Base-by-base conservation (phyloP, 2,329 filamentous ascomycete species). In the Beauveria sp. region DNA sequence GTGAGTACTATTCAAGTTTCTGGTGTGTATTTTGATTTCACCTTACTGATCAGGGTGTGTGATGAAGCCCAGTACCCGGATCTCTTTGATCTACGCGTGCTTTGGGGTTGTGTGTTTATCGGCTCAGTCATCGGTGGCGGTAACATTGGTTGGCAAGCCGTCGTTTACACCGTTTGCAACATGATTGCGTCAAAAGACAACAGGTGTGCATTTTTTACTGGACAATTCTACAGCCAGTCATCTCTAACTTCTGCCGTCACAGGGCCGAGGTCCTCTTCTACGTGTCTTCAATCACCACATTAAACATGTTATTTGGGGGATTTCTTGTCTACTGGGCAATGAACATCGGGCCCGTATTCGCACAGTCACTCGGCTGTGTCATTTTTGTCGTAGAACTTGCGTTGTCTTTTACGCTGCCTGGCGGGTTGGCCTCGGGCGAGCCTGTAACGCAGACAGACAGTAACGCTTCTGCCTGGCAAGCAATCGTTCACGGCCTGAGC, bases 211-310 rank as follows among this genome's bases (percentile, higher is more conserved):
- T n/a, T 14, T 43, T 6, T 8, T 3, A 28, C 14, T n/a, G 12
- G 28, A 6, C 14, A 51, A 14, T 38, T 38, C 2, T 6, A 16
- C 6, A 38, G 34, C 12, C 12, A 38, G 14, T 38, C 34, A 14
- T 38, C 1, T 38, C 34, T 28, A 28, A 16, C 18, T 8, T 18
- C 8, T 50, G 7, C 8, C n/a, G 18, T 14, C 16, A 3, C n/a
- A 62, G 60, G 26, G 45, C 60, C 16, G 53, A 49, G 14, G 49
- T 59, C 2, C 62, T 63, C 14, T 55, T 62, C 16, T 62, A 58
- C 28, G 45, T 58, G 43, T 47, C 26, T 14, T 55, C 40, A 10
- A 24, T 53, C 4, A 47, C 12, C 18, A 53, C 46, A 2, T 6
- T 58, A 9, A 58, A 24, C 40, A 16, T 38, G 10, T 1, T 53